phyloP scores from a whole-genome alignment of 495 filamentous ascomycete species.

The Penicillium simplicissimum region DNA sequence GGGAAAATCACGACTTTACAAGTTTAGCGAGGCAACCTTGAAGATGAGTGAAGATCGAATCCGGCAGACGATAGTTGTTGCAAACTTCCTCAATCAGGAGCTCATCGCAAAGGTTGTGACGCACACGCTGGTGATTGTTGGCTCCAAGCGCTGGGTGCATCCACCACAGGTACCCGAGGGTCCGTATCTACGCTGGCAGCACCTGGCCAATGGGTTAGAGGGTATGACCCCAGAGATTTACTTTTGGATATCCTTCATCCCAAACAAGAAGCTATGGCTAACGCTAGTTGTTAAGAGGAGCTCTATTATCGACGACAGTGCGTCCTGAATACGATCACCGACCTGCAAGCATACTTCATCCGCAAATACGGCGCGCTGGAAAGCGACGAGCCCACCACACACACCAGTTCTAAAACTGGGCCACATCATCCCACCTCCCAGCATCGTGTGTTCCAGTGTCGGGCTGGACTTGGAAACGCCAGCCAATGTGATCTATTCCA shows the following conservation, averaged over 20 bases:
- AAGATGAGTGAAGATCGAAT: constrained; percentile 44
- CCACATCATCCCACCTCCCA: constrained; percentile 21
- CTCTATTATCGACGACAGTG: constrained; percentile 67
- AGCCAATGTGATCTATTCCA: constrained; percentile 82
- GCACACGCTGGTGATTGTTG: constrained; percentile 63
- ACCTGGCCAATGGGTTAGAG: constrained; percentile 73
- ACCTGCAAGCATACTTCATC: constrained; percentile 73
- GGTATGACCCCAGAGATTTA: constrained; percentile 42
- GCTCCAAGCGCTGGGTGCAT: constrained; percentile 62
- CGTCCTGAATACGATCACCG: constrained; percentile 73
- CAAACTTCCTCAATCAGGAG: constrained; percentile 30
- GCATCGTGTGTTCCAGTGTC: constrained; percentile 61
- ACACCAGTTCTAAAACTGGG: constrained; percentile 9
- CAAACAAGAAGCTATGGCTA: not conserved
- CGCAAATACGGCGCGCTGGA: constrained; percentile 58
- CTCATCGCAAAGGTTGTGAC: constrained; percentile 31
- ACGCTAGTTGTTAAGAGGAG: constrained; percentile 56
- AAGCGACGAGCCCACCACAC: constrained; percentile 11
- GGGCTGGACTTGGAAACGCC: constrained; percentile 72
- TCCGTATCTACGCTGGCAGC: constrained; percentile 62
- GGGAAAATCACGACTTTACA: constrained; percentile 21
- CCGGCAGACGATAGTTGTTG: constrained; percentile 42
- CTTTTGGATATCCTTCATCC: not conserved
- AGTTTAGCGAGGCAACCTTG: constrained; percentile 30
- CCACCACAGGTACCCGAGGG: constrained; percentile 19